Evolutionary conservation across 345 rosid genomes (phyloP).

Genomic region (Passiflora organensis): DNA sequence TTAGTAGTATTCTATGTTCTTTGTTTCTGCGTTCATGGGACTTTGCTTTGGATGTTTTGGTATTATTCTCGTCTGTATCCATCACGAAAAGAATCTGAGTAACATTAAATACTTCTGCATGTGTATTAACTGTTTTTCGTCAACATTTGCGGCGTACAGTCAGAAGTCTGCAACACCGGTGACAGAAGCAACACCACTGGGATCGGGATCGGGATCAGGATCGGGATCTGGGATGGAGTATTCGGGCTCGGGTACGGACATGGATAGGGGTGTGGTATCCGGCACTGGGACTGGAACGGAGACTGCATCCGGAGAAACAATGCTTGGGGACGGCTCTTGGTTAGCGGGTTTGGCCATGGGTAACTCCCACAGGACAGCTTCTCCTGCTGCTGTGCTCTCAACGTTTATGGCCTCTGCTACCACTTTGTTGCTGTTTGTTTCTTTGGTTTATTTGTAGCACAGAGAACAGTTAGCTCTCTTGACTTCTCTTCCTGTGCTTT

Average conservation of each 20-base stretch:
- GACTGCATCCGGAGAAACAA: constrained; percentile 40
- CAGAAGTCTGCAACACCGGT: constrained; percentile 74
- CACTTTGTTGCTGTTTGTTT: not conserved
- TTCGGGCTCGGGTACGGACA: constrained; percentile 7
- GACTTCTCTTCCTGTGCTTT: not conserved
- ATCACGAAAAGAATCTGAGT: constrained; percentile 8
- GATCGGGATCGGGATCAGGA: too few species aligned
- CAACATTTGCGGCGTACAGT: constrained; percentile 32
- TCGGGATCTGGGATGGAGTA: constrained; percentile 12
- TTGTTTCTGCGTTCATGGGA: too few species aligned
- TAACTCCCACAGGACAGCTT: constrained; percentile 35
- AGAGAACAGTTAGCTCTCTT: not conserved
- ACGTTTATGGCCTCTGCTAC: too few species aligned
- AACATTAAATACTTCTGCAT: not conserved
- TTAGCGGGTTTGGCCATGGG: constrained; percentile 95
- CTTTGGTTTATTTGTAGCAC: constrained; percentile 7
- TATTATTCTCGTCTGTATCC: not conserved
- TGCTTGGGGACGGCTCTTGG: constrained; percentile 80
- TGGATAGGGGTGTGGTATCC: constrained; percentile 23
- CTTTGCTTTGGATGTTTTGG: not conserved
- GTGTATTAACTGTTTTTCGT: not conserved
- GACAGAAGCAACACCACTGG: constrained; percentile 35
- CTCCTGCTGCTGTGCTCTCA: constrained; percentile 21
- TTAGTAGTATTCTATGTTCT: too few species aligned
- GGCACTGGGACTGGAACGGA: constrained; percentile 16